Percentiles rank a stretch among this genome's conserved stretches.
These are phyloP conservation scores for Isabelozyma heimii DNA, from an alignment of 805 yeast species.

Conservation along the genomic window DNA sequence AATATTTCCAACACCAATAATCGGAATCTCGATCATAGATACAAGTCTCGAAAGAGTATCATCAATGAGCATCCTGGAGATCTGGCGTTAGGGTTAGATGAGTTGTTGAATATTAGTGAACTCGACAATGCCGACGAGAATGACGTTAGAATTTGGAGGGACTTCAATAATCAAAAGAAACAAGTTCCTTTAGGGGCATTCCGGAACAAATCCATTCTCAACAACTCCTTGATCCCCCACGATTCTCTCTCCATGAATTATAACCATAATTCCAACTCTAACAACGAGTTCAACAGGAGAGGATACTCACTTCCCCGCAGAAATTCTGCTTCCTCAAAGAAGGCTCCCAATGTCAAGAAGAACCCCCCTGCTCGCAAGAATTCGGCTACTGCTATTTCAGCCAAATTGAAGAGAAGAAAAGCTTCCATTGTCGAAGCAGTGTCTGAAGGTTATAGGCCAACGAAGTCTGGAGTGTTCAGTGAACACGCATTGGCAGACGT, in stretches of 20 bases:
- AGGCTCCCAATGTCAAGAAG: constrained; percentile 5
- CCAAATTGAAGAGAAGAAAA: constrained; percentile 48
- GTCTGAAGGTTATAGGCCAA: constrained; percentile 70
- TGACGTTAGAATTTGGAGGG: constrained; percentile 48
- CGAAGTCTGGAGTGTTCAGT: constrained; percentile 73
- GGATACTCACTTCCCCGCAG: constrained; percentile 16
- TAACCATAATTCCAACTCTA: constrained; percentile 23
- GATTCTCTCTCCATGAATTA: constrained; percentile 22
- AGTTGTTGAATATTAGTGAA: constrained; percentile 83
- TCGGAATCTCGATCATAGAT: constrained; percentile 12
- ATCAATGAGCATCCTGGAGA: constrained; percentile 20
- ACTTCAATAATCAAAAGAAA: constrained; percentile 42
- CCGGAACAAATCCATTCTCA: constrained; percentile 59
- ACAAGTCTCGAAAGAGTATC: constrained; percentile 15
- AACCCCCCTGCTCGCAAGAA: background rate
- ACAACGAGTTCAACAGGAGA: constrained; percentile 23
- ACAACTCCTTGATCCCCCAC: constrained; percentile 20
- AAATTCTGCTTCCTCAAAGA: constrained; percentile 9
- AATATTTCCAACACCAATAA: constrained; percentile 6
- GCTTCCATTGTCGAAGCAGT: constrained; percentile 74
- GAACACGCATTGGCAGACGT: constrained; percentile 73
- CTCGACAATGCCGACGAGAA: constrained; percentile 69
- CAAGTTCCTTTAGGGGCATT: constrained; percentile 85
- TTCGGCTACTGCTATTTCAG: constrained; percentile 8
- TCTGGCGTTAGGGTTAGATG: constrained; percentile 60